phyloP scores from a whole-genome alignment of 768 basidiomycete genomes.

The Naganishia onofrii region DNA sequence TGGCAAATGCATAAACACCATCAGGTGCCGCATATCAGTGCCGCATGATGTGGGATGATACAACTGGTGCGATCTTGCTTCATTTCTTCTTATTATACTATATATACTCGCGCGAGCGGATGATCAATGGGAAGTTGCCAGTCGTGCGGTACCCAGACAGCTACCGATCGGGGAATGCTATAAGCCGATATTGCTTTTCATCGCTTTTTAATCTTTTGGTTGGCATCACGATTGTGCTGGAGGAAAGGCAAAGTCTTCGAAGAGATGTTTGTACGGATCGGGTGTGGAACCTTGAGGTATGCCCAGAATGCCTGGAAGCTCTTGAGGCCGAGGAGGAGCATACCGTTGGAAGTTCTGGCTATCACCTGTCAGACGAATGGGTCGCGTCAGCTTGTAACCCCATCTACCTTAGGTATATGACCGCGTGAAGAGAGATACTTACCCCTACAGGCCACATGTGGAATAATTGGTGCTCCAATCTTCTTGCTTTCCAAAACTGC shows the following conservation, averaged over 20 bases:
- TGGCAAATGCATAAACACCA: no score
- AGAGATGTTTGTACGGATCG: slow-evolving; percentile 45
- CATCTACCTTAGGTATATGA: neutral
- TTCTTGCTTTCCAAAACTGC: slow-evolving; percentile 48
- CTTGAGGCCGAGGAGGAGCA: slow-evolving; percentile 46
- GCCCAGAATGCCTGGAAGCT: slow-evolving; percentile 50
- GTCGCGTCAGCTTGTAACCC: no score
- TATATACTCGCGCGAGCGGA: neutral
- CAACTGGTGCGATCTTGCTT: neutral
- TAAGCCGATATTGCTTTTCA: neutral
- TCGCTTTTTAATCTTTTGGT: neutral
- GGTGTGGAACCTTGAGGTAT: slow-evolving; percentile 38
- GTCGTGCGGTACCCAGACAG: neutral
- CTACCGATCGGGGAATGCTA: neutral
- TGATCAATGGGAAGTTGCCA: no score
- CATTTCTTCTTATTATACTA: neutral
- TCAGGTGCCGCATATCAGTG: no score
- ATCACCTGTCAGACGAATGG: slow-evolving; percentile 38
- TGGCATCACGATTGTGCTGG: neutral
- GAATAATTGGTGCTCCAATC: slow-evolving; percentile 52
- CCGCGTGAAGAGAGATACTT: neutral
- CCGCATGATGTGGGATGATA: no score
- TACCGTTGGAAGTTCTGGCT: slow-evolving; percentile 52
- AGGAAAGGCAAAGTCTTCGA: slow-evolving; percentile 41
- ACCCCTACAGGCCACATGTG: slow-evolving; percentile 48